A percentile compares a stretch with the other conserved stretches of the same genome.
Evolutionary conservation across 805 yeast species (phyloP).

Genomic region (Ogataea pignaliae): DNA sequence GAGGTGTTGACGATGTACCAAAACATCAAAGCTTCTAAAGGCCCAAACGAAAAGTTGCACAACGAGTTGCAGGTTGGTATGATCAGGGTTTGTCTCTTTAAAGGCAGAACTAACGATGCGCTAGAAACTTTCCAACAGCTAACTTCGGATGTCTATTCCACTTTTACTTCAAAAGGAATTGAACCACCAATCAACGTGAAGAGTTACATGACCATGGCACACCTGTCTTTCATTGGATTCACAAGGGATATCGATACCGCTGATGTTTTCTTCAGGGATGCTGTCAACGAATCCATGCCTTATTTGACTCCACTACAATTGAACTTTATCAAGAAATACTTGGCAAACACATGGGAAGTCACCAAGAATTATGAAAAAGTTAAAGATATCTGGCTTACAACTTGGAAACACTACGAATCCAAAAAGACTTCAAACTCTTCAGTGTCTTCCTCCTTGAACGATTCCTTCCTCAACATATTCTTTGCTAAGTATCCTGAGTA

Average conservation of each 20-base stretch:
- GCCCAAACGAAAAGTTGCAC: conserved; percentile 28
- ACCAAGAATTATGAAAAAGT: conserved; percentile 56
- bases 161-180: conserved; percentile 25
- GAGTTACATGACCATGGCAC: conserved; percentile 65
- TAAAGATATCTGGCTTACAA: conserved; percentile 57
- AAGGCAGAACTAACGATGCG: conserved; percentile 62
- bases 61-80: conserved; percentile 61
- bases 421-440: conserved; percentile 55
- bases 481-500: conserved; percentile 52
- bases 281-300: conserved; percentile 65
- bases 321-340: conserved; percentile 61
- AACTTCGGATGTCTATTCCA: conserved; percentile 44
- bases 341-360: conserved; percentile 55
- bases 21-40: conserved; percentile 30
- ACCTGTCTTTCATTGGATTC: conserved; percentile 72
- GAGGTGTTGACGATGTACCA: conserved; percentile 57
- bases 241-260: conserved; percentile 71
- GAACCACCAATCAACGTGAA: conserved; percentile 36
- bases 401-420: conserved; percentile 52
- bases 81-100: conserved; percentile 66
- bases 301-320: conserved; percentile 68
- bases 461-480: conserved; percentile 62
- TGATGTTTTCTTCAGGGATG: conserved; percentile 69
- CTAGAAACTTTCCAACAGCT: conserved; percentile 58
- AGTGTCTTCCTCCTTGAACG: conserved; percentile 67